Percentiles rank a stretch among this genome's conserved stretches.
Conservation (phyloP, 148 eudicot species). For the Polygonum maritimum region DNA sequence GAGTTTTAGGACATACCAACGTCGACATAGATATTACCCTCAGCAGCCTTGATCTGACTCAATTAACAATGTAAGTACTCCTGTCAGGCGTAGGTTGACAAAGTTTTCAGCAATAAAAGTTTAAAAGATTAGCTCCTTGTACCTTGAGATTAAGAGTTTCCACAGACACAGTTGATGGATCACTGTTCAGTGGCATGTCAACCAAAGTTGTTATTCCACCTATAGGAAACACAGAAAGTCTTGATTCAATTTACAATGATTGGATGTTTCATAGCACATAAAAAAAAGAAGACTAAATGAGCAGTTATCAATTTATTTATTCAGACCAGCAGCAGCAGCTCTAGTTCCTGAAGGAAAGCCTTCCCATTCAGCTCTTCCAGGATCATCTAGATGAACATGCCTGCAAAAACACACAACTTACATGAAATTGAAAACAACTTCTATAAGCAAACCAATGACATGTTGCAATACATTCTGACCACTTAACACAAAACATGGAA, state of each 20-base stretch:
- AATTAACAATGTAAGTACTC: neutral
- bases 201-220: constrained; percentile 93
- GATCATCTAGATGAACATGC: constrained; percentile 94
- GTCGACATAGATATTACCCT: constrained; percentile 63
- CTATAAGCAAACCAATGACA: neutral
- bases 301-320: too few species aligned
- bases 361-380: constrained; percentile 96
- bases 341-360: constrained; percentile 96
- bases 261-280: neutral
- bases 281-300: neutral
- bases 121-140: neutral
- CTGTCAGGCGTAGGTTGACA: neutral
- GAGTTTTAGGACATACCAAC: constrained; percentile 56
- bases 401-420: constrained; percentile 20
- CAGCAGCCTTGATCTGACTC: constrained; percentile 59
- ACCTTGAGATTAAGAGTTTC: constrained; percentile 89
- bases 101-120: neutral
- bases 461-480: neutral
- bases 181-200: constrained; percentile 95
- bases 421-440: neutral
- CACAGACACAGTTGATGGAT: constrained; percentile 78
- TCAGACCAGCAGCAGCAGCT: constrained; percentile 95
- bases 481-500: neutral
- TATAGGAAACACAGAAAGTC: constrained; percentile 10
- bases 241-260: neutral